Conservation (phyloP, 495 filamentous ascomycete genomes). For the Platismatia glauca region DNA sequence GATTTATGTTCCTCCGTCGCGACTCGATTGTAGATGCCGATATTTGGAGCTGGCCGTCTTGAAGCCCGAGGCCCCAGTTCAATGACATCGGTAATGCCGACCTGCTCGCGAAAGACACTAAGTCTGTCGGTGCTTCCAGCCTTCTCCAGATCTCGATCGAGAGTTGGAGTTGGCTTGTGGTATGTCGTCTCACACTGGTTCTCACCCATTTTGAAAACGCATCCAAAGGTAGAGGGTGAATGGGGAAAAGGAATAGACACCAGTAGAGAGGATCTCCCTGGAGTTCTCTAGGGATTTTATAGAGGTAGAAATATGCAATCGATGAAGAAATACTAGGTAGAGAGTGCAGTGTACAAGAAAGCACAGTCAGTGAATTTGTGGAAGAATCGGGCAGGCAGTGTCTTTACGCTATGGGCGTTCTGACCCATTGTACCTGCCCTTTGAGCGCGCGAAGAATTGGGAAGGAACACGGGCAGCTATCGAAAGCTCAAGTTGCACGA, state of each 20-base stretch:
- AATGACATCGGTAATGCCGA: constrained; percentile 38
- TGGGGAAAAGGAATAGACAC: not conserved
- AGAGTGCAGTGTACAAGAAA: not conserved
- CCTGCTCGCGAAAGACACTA: constrained; percentile 38
- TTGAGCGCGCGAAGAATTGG: not conserved
- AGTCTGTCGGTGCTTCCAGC: constrained; percentile 28
- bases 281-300: not conserved
- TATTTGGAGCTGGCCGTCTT: constrained; percentile 41
- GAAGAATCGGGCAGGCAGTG: not conserved
- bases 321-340: not conserved
- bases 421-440: not conserved
- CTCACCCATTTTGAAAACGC: not conserved
- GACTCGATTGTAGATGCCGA: constrained; percentile 54
- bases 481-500: not conserved
- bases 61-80: constrained; percentile 20
- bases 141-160: constrained; percentile 13
- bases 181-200: not conserved
- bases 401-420: not conserved
- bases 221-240: not conserved
- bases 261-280: not conserved
- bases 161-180: not conserved
- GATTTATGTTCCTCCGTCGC: constrained; percentile 42
- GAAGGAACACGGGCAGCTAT: not conserved
- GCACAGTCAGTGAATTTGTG: not conserved
- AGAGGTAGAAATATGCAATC: not conserved